Evolutionary conservation across 176 grass and related monocot species (phyloP), one percentile per base, ranked within the genome.

Genomic region (Eragrostis curvula): DNA sequence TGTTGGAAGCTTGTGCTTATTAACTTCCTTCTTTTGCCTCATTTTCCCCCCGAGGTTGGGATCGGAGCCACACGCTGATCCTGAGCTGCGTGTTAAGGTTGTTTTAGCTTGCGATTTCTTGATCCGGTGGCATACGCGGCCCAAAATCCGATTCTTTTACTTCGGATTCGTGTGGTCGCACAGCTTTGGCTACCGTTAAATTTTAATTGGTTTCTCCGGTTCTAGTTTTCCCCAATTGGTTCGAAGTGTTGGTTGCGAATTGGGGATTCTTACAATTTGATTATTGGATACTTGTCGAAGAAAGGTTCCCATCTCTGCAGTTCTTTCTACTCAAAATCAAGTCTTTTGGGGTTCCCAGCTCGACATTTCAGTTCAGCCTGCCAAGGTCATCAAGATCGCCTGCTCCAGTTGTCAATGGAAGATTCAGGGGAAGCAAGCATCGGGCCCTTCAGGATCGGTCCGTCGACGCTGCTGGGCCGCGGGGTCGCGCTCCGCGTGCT

Each of bases 401-500:
- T 78, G 3, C 50, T 60, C 18, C 32, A 0, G 9, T 1, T 47
- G 8, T 5, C 42, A 57, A 89, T 89, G 88, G 95, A 94, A 20
- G 87, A 90, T 5, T 89, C 92, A 57, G 87, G 83, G 46, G 92
- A 97, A 46, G 90, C 92, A 18, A 74, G 59, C 25, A 70, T 97
- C 15, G 92, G 91, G 39, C 12, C 85, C 27, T 94, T 92, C 83
- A 87, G 73, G 74, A 97, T 97, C 68, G 95, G 95, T 12, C 95
- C 92, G 27, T 88, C 89, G 66, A 92, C 92, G 17, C 81, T 97
- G 28, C 57, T 94, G 12, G 95, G 95, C 56, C 95, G 92, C 43
- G 85, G 92, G 47, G 89, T 88, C 57, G 95, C 95, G 49, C 79
- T 97, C 55, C 92, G 95, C 13, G 85, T 97, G 76, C 92, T 98